Conservation (phyloP, 2,329 filamentous ascomycete species). For the Pochonia chlamydosporia region DNA sequence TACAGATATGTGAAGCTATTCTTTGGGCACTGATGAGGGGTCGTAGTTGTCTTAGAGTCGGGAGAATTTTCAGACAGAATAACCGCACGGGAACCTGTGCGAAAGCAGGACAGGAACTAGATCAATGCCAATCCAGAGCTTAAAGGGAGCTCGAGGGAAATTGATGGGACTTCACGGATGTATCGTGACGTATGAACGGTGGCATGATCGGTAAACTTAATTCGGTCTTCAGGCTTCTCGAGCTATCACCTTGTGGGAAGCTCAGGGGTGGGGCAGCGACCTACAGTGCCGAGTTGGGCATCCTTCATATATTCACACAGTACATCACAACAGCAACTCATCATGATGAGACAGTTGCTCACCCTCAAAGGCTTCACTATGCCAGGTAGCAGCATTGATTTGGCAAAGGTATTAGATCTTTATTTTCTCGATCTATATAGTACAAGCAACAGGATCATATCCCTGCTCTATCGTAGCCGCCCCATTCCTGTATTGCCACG, state of each 20-base stretch:
- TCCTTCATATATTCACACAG: neutral
- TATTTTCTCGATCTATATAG: conserved; percentile 6
- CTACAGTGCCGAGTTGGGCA: neutral
- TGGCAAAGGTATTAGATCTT: conserved; percentile 5
- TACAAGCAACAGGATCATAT: conserved; percentile 26
- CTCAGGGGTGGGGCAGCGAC: neutral
- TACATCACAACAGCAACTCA: neutral
- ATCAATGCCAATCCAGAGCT: too few species aligned
- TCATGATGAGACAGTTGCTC: neutral
- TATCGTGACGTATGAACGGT: conserved; percentile 6
- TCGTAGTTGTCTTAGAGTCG: too few species aligned
- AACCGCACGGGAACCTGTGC: too few species aligned
- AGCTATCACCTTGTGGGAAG: neutral
- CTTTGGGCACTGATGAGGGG: too few species aligned
- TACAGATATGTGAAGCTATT: too few species aligned
- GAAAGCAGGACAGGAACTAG: too few species aligned
- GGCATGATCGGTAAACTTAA: neutral
- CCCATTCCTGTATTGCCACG: conserved; percentile 9
- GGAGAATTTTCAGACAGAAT: too few species aligned
- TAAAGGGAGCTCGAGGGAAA: too few species aligned
- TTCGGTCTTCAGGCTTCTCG: neutral
- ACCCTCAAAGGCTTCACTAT: too few species aligned
- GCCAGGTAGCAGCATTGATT: neutral
- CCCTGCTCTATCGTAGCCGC: conserved; percentile 16
- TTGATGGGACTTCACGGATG: neutral